Percentiles rank a stretch among this genome's conserved stretches.
phyloP scores from a whole-genome alignment of 2,329 filamentous ascomycete species.

The Diaporthe sp. region DNA sequence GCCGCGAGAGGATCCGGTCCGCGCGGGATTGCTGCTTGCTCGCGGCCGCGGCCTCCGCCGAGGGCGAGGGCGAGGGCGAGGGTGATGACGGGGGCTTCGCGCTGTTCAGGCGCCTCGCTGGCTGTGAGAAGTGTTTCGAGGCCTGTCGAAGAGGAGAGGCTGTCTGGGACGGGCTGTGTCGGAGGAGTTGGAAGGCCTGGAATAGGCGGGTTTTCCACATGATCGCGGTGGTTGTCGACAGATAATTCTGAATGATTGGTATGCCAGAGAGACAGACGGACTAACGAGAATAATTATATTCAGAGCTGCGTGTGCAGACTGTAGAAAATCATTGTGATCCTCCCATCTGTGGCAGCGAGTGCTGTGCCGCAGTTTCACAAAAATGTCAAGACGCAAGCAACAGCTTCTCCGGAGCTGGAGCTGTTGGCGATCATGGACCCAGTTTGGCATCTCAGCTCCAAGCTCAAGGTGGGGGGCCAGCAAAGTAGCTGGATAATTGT shows the following conservation, averaged over 20 bases:
- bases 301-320: too few relatives aligned
- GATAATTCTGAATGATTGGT: not conserved
- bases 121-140: not conserved
- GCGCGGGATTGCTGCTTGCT: slow-evolving; percentile 51
- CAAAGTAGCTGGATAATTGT: not conserved
- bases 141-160: not conserved
- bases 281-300: not conserved
- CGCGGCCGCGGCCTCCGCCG: slow-evolving; percentile 50
- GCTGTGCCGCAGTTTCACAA: slow-evolving; percentile 3
- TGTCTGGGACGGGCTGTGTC: not conserved
- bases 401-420: not conserved
- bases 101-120: slow-evolving; percentile 14
- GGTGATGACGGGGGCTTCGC: too few relatives aligned
- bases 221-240: not conserved
- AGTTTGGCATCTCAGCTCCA: slow-evolving; percentile 1
- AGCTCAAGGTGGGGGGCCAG: not conserved
- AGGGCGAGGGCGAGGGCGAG: too few relatives aligned
- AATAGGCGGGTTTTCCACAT: slow-evolving; percentile 31
- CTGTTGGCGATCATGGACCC: slow-evolving; percentile 21
- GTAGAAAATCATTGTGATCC: not conserved
- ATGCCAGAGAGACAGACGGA: not conserved
- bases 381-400: not conserved
- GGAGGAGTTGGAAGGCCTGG: slow-evolving; percentile 18
- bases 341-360: not conserved
- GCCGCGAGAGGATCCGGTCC: slow-evolving; percentile 63